Evolutionary conservation across 495 filamentous ascomycete species (phyloP), one percentile per base, ranked within the genome.

Genomic region (Glutinoglossum americanum): DNA sequence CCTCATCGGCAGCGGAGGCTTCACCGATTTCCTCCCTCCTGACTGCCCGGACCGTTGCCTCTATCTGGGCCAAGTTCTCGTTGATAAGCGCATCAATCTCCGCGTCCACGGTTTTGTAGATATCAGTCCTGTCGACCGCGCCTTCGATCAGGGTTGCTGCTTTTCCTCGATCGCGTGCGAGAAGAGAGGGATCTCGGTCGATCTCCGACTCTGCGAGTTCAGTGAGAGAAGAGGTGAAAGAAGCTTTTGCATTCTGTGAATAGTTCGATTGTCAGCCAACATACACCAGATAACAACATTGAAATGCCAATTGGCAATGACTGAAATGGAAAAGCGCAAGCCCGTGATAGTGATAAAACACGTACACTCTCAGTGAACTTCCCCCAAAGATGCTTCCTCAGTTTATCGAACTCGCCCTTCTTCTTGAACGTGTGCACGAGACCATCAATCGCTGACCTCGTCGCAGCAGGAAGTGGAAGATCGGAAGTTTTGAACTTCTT

Each of bases 381-480:
- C 39, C 83, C 79, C 80, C 85, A 90, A 3, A 87, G 73, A 55
- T 82, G 74, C 65, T 92, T 92, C 54, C 89, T 79, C 59, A 90
- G 74, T n/a, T 70, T 73, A 67, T 95, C 89, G 62, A 89, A 94
- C 41, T 83, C 83, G 25, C 89, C 89, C 67, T 89, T 89, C 71
- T 94, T 94, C 69, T 92, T 92, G 68, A 89, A 89, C 6, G 79
- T 80, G 68, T 88, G 79, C 10, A 88, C 76, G 26, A 95, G 72
- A 57, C 75, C 74, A 57, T 94, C 87, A 57, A 95, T 89, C 0
- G 82, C 80, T 0, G 74, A 74, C 57, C 85, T 78, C 56, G 88
- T 85, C 32, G 79, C 75, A 21, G 80, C 77, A 27, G 81, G 75
- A 23, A 94, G 70, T 6, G 88, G 88, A 3, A 95, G 73, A 57